These are phyloP conservation scores for Beta lomatogona DNA, from an alignment of 179 eudicot species.

Conservation along the genomic window DNA sequence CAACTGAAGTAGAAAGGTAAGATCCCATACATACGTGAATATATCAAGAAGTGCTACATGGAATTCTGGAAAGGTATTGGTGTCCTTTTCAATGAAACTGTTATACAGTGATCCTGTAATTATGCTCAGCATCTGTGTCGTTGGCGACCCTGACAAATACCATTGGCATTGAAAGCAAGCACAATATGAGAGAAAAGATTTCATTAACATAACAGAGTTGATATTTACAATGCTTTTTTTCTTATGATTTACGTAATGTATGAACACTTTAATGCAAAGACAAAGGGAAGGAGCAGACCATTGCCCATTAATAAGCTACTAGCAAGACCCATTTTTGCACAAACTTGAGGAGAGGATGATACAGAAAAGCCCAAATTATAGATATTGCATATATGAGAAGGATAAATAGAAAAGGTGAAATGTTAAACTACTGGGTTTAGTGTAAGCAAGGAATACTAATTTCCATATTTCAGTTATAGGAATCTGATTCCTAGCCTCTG, in stretches of 20 bases:
- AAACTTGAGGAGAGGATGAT: constrained; percentile 1
- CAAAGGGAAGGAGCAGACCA: constrained; percentile 11
- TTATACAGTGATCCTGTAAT: constrained; percentile 54
- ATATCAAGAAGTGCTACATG: constrained; percentile 73
- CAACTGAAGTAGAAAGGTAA: neutral
- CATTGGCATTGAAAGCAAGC: constrained; percentile 7
- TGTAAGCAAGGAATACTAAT: constrained; percentile 20
- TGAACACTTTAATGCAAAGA: neutral
- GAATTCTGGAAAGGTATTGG: constrained; percentile 56
- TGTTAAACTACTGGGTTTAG: constrained; percentile 11
- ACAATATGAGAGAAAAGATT: neutral
- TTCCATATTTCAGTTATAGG: neutral
- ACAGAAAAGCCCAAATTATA: neutral
- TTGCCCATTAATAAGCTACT: constrained; percentile 21
- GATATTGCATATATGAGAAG: neutral
- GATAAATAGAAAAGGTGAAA: neutral
- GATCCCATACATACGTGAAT: constrained; percentile 54
- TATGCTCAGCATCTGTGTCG: constrained; percentile 32
- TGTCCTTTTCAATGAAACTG: constrained; percentile 56
- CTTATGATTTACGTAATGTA: neutral
- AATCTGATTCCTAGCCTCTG: constrained; percentile 25
- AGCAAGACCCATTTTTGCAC: constrained; percentile 25
- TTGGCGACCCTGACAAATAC: constrained; percentile 25
- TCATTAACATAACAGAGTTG: no score
- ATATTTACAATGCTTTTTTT: neutral